Percentiles rank a stretch among this genome's conserved stretches.
Conservation (phyloP, 2,329 filamentous ascomycete genomes). For the Diatrype stigma region DNA sequence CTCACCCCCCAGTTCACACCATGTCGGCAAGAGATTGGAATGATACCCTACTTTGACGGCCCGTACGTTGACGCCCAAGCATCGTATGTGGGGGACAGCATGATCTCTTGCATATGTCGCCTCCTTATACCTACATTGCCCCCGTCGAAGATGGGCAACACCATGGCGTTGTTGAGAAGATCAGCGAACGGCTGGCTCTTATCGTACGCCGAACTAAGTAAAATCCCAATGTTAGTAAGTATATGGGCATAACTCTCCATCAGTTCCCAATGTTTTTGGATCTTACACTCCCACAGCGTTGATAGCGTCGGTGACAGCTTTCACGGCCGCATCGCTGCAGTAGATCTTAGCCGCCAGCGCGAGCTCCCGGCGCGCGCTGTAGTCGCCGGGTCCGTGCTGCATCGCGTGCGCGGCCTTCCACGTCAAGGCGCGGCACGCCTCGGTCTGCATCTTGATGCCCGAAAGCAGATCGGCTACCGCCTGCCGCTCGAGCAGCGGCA, state of each 20-base stretch:
- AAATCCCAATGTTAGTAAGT: constrained; percentile 2
- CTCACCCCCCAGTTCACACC: no score
- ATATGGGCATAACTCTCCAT: no score
- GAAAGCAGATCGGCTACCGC: constrained; percentile 48
- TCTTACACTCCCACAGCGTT: constrained; percentile 46
- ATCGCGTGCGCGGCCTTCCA: constrained; percentile 47
- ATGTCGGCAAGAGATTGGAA: no score
- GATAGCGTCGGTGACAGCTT: constrained; percentile 45
- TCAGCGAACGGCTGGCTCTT: constrained; percentile 37
- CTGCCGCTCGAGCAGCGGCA: constrained; percentile 43
- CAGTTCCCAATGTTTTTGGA: not conserved
- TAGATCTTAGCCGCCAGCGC: constrained; percentile 48
- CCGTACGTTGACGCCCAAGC: constrained; percentile 38
- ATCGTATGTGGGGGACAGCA: constrained; percentile 39
- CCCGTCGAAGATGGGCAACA: constrained; percentile 47
- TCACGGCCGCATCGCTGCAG: constrained; percentile 45
- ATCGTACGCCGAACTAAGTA: constrained; percentile 35
- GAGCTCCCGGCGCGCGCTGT: constrained; percentile 37
- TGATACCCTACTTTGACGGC: constrained; percentile 4
- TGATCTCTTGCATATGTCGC: constrained; percentile 42
- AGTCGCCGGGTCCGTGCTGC: constrained; percentile 36
- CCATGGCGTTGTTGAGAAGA: constrained; percentile 41
- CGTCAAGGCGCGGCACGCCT: constrained; percentile 44
- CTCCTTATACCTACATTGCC: constrained; percentile 51
- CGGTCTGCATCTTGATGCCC: constrained; percentile 47